Base-by-base conservation (phyloP, 345 rosid genomes). In the Arabidopsis arenosa region DNA sequence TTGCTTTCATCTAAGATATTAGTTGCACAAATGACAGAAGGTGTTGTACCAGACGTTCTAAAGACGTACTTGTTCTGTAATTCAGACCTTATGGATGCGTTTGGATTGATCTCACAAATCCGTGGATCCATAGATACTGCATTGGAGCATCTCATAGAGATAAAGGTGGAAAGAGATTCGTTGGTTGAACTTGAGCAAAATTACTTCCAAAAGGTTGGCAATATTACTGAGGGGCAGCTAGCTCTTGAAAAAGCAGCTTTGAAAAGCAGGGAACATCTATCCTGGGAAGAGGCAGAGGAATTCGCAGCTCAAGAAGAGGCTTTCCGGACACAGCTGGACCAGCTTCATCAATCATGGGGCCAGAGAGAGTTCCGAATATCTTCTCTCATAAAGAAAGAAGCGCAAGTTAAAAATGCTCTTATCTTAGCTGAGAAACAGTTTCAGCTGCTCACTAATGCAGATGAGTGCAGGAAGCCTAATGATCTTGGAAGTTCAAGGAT, bases 251-350 rank as follows among this genome's bases (percentile, higher is more conserved):
- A 86, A 86, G 93, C 92, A 77, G 85, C 98, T 30, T 33, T 86
- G 73, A 88, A 88, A 85, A 86, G 95, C 63, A 84, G 96, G 83
- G 96, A 93, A 85, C 87, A 90, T 82, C 88, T 89, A 45, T 93
- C 96, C 15, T 93, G 98, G 96, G 98, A 93, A 84, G 98, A 93
- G 80, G 98, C 96, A 52, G 98, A 93, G 85, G 96, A 93, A 83
- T 88, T 93, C 61, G 90, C 90, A 67, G 88, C 98, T 62, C 98
- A 93, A 80, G 98, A 91, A 86, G 98, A 93, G 86, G 88, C 95
- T 81, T 93, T 92, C 80, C 84, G 90, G 83, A 89, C 85, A 60
- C 93, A 88, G 84, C 86, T 93, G 77, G 94, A 88, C 74, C 86
- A 86, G 67, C 95, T 93, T 71, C 93, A 90, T 78, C 91, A 84